A percentile compares a stretch with the other conserved stretches of the same genome.
phyloP scores from a whole-genome alignment of 2,329 filamentous ascomycete species.

The Cytospora mali region DNA sequence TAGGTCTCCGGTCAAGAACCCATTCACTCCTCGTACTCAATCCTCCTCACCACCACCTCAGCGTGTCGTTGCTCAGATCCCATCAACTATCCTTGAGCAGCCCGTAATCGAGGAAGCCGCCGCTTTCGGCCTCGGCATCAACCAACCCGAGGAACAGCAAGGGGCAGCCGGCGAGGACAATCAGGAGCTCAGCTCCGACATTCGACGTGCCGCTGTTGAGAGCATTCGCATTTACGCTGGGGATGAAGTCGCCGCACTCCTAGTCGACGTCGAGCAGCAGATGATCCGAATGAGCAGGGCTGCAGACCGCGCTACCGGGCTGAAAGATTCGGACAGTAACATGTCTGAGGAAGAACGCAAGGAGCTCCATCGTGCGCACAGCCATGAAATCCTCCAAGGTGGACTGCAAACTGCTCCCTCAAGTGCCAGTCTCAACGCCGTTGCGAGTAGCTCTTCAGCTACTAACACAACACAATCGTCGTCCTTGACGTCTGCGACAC shows the following conservation, averaged over 20 bases:
- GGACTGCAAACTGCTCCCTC: slow-evolving; percentile 37
- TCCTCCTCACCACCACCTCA: slow-evolving; percentile 51
- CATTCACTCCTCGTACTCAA: slow-evolving; percentile 38
- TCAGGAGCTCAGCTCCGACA: slow-evolving; percentile 14
- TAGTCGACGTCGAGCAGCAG: slow-evolving; percentile 67
- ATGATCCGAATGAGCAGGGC: slow-evolving; percentile 50
- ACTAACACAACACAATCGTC: slow-evolving; percentile 20
- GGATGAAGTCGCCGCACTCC: slow-evolving; percentile 65
- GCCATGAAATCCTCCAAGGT: slow-evolving; percentile 53
- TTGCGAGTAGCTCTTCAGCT: slow-evolving; percentile 13
- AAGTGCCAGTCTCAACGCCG: slow-evolving; percentile 32
- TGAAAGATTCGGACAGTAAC: slow-evolving; percentile 34
- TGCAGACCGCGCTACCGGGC: slow-evolving; percentile 42
- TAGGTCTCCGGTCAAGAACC: slow-evolving; percentile 57
- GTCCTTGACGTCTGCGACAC: slow-evolving; percentile 20
- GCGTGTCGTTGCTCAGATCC: slow-evolving; percentile 55
- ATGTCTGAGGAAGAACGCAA: slow-evolving; percentile 42
- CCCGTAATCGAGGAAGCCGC: slow-evolving; percentile 50
- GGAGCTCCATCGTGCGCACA: slow-evolving; percentile 51
- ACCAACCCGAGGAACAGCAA: slow-evolving; percentile 26
- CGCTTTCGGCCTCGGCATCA: slow-evolving; percentile 32
- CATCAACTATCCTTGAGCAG: slow-evolving; percentile 58
- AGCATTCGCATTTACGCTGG: slow-evolving; percentile 71
- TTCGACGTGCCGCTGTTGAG: slow-evolving; percentile 52
- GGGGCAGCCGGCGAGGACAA: neutral